Base-by-base conservation (phyloP, 768 basidiomycete species). In the Lactifluus hygrophoroides region DNA sequence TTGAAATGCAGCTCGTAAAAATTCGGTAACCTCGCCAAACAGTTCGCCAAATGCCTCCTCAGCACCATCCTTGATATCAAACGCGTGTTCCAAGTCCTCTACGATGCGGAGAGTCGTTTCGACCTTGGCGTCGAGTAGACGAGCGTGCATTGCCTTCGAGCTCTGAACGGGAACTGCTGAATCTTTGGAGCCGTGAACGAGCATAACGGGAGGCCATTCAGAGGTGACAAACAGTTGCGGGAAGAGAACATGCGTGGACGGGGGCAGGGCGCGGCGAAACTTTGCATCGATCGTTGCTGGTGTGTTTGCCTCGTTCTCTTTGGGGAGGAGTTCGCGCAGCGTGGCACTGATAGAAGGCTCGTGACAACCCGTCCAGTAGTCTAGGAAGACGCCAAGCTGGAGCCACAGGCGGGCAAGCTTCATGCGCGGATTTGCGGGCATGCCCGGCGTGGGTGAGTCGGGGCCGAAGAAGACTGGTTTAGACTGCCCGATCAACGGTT, bases 361-460 rank as follows among this genome's bases (percentile, higher is more conserved):
- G 51, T 75, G 70, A 13, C 48, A 47, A 14, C 76, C 75, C 0
- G 83, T 82, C 64, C 76, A 80, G 63, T 84, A 85, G 68, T 87
- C 84, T 1, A 85, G 64, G 45, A 72, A 79, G 3, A 66, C 66
- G 17, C 84, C 86, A 17, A 80, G 71, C 66, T 88, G 85, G 21
- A 84, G 70, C 58, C 81, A 84, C 10, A 86, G 69, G 4, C 81
- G 75, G 14, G 74, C 68, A 43, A 86, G 71, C 17, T 77, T 71
- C 82, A 82, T 83, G 43, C 85, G 79, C 5, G 80, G 80, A 63
- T 84, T 83, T 1, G 81, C 78, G 4, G 84, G 83, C 63, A 76
- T 81, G 14, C 82, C 81, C 0, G 84, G 82, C 2, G 75, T 81
- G 9, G 66, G 70, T 21, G 77, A 73, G 19, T 72, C 72, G 6